phyloP scores from a whole-genome alignment of 1,284 basidiomycete species.

The Cryptococcus sp. region DNA sequence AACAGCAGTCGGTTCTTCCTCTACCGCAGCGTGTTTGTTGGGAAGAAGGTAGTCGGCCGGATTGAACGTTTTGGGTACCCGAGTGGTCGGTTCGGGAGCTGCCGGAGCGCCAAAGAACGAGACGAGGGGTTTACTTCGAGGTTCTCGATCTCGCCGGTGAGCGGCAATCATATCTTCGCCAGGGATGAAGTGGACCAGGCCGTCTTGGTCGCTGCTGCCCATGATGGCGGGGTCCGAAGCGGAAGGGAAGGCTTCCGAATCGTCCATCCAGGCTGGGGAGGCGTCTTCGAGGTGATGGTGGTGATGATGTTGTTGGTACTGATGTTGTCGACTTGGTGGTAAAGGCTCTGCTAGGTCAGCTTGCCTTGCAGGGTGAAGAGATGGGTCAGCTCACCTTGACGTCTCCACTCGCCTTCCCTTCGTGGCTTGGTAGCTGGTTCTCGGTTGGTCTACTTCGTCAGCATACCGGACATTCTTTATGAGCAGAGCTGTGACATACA shows the following conservation, averaged over 20 bases:
- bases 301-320: neutral
- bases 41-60: constrained; percentile 36
- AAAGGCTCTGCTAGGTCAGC: constrained; percentile 4
- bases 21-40: constrained; percentile 13
- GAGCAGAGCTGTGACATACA: too few relatives aligned
- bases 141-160: constrained; percentile 31
- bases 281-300: constrained; percentile 16
- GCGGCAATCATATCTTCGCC: constrained; percentile 44
- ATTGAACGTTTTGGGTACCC: constrained; percentile 31
- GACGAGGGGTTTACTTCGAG: constrained; percentile 23
- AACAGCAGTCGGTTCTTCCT: constrained; percentile 10
- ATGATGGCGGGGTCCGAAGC: constrained; percentile 27
- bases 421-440: neutral
- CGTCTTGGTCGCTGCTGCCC: constrained; percentile 14
- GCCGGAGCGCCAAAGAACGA: constrained; percentile 26
- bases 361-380: constrained; percentile 15
- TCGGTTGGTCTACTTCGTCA: neutral
- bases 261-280: constrained; percentile 45
- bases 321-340: neutral
- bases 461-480: neutral
- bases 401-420: neutral
- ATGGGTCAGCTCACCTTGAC: constrained; percentile 13
- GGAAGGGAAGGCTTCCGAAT: constrained; percentile 11
- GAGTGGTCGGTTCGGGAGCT: constrained; percentile 14
- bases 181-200: constrained; percentile 31